Evolutionary conservation across 2,329 filamentous ascomycete species (phyloP), one percentile per base, ranked within the genome.

Genomic region (Calonectria hawksworthii): DNA sequence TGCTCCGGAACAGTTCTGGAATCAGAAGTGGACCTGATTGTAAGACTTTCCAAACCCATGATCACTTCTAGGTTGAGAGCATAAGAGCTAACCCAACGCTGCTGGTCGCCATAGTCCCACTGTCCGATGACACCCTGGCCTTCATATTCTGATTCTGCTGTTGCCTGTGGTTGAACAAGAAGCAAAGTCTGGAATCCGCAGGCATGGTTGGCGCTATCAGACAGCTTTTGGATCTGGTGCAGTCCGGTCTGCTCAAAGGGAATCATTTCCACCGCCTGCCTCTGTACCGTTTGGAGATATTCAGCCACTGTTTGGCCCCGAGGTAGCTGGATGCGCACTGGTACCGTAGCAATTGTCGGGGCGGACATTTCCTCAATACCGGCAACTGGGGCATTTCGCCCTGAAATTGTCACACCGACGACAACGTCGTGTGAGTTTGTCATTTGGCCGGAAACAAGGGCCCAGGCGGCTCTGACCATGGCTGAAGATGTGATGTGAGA

Each of bases 231-330:
- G 9, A 76, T 76, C 13, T 41, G 51, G 4, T 74, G 75, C 21
- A 78, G 23, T 3, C 76, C 76, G 1, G 67, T 74, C 23, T 78
- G 74, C 34, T 75, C 72, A n/a, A 47, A 73, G 2, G 71, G 30
- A 6, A 74, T 73, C 74, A 77, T 76, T 10, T 71, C 72, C 6
- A 36, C 38, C 3, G 70, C 47, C 26, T 75, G 69, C 1, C 36
- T 2, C n/a, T 81, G 76, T 0, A 80, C 47, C 0, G 80, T 77
- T n/a, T 87, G 80, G 16, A 92, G 80, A 69, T 87, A 89, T 23
- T 87, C 81, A 0, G 77, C 74, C 9, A 87, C 80, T 0, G 80
- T 78, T n/a, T 65, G 44, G 4, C 61, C n/a, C 3, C 52, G 51
- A 89, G 83, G 78, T 16, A 79, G 8, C 0, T 38, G 30, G 13